phyloP scores from a whole-genome alignment of 495 filamentous ascomycete genomes.

The Podospora conica region DNA sequence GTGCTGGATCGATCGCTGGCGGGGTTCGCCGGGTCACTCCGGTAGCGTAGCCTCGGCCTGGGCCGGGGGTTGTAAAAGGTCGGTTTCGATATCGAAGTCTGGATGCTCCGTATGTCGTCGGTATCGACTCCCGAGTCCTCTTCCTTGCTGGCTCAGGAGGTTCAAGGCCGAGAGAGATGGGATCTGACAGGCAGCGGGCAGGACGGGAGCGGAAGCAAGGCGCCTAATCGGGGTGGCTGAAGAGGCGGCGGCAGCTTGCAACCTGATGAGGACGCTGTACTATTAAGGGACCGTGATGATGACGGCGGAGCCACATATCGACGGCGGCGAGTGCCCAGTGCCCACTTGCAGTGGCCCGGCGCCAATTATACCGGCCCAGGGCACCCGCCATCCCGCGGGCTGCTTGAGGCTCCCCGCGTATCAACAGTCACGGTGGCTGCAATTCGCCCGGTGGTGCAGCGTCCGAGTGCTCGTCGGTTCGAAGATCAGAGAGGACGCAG shows the following conservation, averaged over 20 bases:
- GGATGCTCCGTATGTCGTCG: background rate
- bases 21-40: background rate
- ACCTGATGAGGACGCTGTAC: background rate
- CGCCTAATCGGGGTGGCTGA: constrained; percentile 8
- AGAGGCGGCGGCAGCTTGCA: background rate
- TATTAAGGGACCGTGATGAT: constrained; percentile 6
- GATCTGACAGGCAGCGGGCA: background rate
- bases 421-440: background rate
- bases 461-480: background rate
- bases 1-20: background rate
- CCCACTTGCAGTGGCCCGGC: constrained; percentile 1
- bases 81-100: background rate
- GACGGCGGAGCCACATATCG: background rate
- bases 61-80: too few species aligned
- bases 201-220: constrained; percentile 11
- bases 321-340: background rate
- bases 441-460: constrained; percentile 2
- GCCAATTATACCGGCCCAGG: constrained; percentile 2
- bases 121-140: background rate
- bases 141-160: background rate
- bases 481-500: background rate
- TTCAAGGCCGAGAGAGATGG: background rate
- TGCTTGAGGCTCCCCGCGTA: constrained; percentile 9
- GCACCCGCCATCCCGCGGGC: constrained; percentile 6
- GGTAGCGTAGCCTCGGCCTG: background rate